Base-by-base conservation (phyloP, 306 rosid genomes). In the Abrus precatorius region DNA sequence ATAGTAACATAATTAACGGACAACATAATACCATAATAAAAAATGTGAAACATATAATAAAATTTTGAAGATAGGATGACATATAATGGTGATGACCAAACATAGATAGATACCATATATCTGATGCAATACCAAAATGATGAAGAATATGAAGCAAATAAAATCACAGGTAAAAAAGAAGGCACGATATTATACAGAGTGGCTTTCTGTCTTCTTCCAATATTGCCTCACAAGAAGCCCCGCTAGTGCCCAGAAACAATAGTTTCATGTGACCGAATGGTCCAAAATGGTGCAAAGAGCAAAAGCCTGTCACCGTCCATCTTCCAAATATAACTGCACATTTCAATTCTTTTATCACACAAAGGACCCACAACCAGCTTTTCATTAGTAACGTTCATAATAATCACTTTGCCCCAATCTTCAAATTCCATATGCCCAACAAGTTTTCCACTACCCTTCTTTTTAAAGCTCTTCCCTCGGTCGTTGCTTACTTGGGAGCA, bases 401-500 rank as follows among this genome's bases (percentile, higher is more conserved):
- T 30, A 30, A 45, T 40, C 28, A 5, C 10, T 41, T 82, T 29
- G 2, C 75, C 69, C 8, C 3, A 54, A 32, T 82, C 81, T 82
- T 56, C 76, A 82, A 6, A 11, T 40, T 50, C 54, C 36, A 61
- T 61, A 33, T 50, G 14, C 53, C 65, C 57, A 56, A 3, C 52
- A 60, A 53, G 12, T 32, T 63, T 80, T 80, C 69, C 50, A 40
- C 74, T 61, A 6, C 29, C 63, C 34, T 41, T 38, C 49, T 57
- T 55, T 71, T 78, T 48, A 79, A 79, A 41, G 10, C 9, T 79
- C 55, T 61, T 80, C 66, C 64, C 0, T 61, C 47, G 1, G 1
- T 67, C 36, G 76, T 83, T 38, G 69, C 43, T 79, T 75, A 49
- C 32, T 80, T 69, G 76, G 84, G 49, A 72, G 75, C 78, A 61